Conservation (phyloP, 2,329 filamentous ascomycete genomes). For the Cladophialophora exuberans region DNA sequence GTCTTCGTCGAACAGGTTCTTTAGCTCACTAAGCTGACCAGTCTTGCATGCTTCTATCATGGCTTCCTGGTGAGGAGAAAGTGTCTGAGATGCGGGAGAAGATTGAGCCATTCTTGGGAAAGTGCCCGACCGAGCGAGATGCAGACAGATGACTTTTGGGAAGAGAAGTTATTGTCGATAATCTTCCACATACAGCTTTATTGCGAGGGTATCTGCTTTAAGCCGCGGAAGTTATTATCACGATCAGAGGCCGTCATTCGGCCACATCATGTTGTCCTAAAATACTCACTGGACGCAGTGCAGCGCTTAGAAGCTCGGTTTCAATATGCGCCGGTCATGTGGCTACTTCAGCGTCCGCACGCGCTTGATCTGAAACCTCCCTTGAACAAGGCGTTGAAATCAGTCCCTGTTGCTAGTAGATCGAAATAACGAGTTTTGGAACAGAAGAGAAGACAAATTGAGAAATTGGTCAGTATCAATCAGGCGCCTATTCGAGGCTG, state of each 20-base stretch:
- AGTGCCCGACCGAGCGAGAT: not conserved
- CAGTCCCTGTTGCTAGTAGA: not conserved
- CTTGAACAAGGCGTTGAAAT: no score
- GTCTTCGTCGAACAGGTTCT: slow-evolving; percentile 7
- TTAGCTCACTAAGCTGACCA: slow-evolving; percentile 1
- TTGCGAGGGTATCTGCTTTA: not conserved
- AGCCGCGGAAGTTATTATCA: not conserved
- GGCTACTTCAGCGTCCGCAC: not conserved
- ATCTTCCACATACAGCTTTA: not conserved
- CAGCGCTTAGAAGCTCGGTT: not conserved
- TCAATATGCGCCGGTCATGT: not conserved
- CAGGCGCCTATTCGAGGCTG: not conserved
- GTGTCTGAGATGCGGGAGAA: not conserved
- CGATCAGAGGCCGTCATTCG: not conserved
- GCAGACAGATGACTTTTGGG: not conserved
- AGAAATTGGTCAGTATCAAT: not conserved
- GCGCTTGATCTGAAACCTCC: not conserved
- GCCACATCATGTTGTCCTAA: not conserved
- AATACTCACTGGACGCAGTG: not conserved
- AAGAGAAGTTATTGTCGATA: not conserved
- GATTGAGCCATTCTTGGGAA: slow-evolving; percentile 2
- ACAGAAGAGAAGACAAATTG: no score
- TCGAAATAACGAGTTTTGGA: no score
- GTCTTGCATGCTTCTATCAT: slow-evolving; percentile 17
- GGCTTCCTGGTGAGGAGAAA: not conserved